Conservation (phyloP, 192 early-diverging fungal species). For the Linnemannia zychae region DNA sequence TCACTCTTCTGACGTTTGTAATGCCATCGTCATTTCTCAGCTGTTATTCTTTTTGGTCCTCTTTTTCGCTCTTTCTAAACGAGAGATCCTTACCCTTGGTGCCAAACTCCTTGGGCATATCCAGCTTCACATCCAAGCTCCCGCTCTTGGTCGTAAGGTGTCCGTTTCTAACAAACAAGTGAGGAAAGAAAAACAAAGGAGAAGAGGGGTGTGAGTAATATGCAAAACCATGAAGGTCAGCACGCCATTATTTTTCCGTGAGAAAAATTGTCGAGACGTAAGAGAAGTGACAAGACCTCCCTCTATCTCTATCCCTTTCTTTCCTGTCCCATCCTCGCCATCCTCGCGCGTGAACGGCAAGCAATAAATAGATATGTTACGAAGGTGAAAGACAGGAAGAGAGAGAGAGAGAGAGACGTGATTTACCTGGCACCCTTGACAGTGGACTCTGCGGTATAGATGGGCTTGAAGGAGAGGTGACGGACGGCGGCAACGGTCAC, state of each 20-base stretch:
- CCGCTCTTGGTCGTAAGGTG: conserved; percentile 67
- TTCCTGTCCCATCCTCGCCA: neutral
- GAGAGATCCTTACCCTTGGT: conserved; percentile 24
- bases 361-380: no score
- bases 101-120: conserved; percentile 68
- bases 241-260: conserved; percentile 15
- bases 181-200: neutral
- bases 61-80: neutral
- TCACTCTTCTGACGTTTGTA: neutral
- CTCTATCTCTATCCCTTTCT: no score
- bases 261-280: conserved; percentile 26
- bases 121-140: conserved; percentile 62
- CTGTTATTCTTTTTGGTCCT: neutral
- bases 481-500: conserved; percentile 29
- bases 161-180: conserved; percentile 58
- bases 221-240: conserved; percentile 3
- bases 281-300: no score
- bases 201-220: conserved; percentile 9
- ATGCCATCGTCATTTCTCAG: neutral
- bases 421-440: conserved; percentile 62
- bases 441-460: conserved; percentile 69
- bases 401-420: neutral
- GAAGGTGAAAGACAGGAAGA: no score
- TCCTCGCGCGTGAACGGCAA: no score
- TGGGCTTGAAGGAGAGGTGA: conserved; percentile 62